Conservation (phyloP, 495 filamentous ascomycete genomes). For the Penicilliopsis zonata region DNA sequence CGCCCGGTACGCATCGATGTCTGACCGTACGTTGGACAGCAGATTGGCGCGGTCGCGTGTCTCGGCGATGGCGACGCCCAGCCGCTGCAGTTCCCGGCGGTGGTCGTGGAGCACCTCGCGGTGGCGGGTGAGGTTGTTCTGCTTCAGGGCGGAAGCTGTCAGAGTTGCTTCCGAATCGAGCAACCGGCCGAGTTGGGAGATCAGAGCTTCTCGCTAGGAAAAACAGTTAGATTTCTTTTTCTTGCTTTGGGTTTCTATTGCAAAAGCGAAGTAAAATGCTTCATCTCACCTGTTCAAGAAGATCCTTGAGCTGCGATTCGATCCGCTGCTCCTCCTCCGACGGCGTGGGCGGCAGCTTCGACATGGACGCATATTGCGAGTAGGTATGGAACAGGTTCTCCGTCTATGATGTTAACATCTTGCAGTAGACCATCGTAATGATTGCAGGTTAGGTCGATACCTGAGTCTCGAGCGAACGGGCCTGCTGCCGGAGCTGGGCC, state of each 20-base stretch:
- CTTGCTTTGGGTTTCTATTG: no score
- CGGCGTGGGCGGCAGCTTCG: constrained; percentile 69
- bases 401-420: constrained; percentile 44
- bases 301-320: constrained; percentile 71
- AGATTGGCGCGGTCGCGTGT: constrained; percentile 81
- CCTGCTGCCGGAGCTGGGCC: constrained; percentile 92
- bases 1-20: constrained; percentile 79
- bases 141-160: constrained; percentile 81
- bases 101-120: constrained; percentile 84
- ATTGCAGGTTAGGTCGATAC: constrained; percentile 37
- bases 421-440: not conserved
- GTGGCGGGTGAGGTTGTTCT: constrained; percentile 86
- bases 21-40: constrained; percentile 79
- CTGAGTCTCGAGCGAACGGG: constrained; percentile 82
- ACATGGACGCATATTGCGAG: constrained; percentile 78
- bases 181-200: constrained; percentile 74
- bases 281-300: constrained; percentile 58
- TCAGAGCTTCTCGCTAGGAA: constrained; percentile 63
- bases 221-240: no score
- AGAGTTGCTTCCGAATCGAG: constrained; percentile 90
- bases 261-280: not conserved
- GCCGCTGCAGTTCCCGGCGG: constrained; percentile 64
- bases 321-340: constrained; percentile 72
- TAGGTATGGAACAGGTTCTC: constrained; percentile 90
- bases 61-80: constrained; percentile 54